A percentile compares a stretch with the other conserved stretches of the same genome.
phyloP scores from a whole-genome alignment of 2,329 filamentous ascomycete genomes.

The Ascochyta pisi region DNA sequence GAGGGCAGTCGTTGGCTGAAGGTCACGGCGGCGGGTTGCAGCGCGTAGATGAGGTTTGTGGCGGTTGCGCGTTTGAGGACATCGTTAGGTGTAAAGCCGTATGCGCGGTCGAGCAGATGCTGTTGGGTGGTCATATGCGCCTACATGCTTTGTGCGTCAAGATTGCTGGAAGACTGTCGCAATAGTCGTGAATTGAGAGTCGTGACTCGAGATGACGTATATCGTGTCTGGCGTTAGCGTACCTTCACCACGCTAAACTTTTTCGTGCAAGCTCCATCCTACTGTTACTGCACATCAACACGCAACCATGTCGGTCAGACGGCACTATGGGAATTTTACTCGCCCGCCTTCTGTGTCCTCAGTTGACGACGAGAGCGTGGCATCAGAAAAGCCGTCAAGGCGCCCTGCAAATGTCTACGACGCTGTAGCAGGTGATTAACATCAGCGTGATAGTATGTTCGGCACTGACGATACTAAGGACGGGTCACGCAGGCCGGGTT shows the following conservation, averaged over 20 bases:
- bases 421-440: slow-evolving; percentile 68
- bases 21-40: slow-evolving; percentile 71
- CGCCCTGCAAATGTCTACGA: slow-evolving; percentile 70
- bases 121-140: slow-evolving; percentile 50
- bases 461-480: slow-evolving; percentile 19
- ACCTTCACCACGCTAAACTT: slow-evolving; percentile 15
- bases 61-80: slow-evolving; percentile 71
- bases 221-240: background rate
- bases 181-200: background rate
- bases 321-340: slow-evolving; percentile 3
- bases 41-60: slow-evolving; percentile 70
- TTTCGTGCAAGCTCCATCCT: slow-evolving; percentile 5
- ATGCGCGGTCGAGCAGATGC: slow-evolving; percentile 76
- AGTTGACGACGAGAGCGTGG: slow-evolving; percentile 16
- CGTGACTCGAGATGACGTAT: slow-evolving; percentile 27
- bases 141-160: slow-evolving; percentile 43
- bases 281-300: background rate
- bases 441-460: background rate
- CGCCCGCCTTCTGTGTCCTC: slow-evolving; percentile 22
- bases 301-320: slow-evolving; percentile 18
- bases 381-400: slow-evolving; percentile 24
- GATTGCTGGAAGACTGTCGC: slow-evolving; percentile 3
- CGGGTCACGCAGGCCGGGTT: slow-evolving; percentile 33
- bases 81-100: slow-evolving; percentile 67
- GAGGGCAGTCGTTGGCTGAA: slow-evolving; percentile 69